Evolutionary conservation across 116 monocot genomes (phyloP).

Genomic region (Papilionanthe hybrid): DNA sequence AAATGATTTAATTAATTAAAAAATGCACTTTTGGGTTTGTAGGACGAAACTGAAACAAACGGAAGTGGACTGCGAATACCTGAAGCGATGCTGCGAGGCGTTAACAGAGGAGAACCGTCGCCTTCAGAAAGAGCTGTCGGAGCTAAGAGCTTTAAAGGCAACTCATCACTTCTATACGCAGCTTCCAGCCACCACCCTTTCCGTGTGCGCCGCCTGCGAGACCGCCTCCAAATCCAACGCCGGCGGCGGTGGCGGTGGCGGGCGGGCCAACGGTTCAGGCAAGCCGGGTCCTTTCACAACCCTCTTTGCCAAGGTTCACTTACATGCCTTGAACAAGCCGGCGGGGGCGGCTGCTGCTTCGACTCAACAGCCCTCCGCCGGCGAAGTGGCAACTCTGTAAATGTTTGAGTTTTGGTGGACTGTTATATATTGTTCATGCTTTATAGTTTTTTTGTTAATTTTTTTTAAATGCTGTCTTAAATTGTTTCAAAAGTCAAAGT

Average conservation of each 20-base stretch:
- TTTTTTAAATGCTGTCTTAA: too few species aligned
- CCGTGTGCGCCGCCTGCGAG: conserved; percentile 41
- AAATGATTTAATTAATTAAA: too few species aligned
- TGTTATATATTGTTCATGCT: too few species aligned
- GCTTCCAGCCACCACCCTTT: conserved; percentile 39
- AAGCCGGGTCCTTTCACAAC: background rate
- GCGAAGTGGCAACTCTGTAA: background rate
- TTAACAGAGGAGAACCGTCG: conserved; percentile 29
- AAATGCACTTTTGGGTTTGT: background rate
- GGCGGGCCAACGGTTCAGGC: background rate
- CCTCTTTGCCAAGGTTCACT: background rate
- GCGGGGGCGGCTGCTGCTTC: background rate
- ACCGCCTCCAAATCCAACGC: conserved; percentile 12
- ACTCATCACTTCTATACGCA: conserved; percentile 31
- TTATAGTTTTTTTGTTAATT: too few species aligned
- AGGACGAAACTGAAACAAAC: conserved; percentile 36
- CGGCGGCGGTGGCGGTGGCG: background rate
- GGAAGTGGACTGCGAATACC: conserved; percentile 36
- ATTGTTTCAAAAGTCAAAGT: too few species aligned
- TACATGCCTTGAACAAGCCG: background rate
- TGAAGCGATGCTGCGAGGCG: conserved; percentile 33
- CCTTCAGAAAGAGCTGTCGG: conserved; percentile 35
- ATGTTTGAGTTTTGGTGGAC: background rate
- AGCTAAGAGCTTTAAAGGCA: conserved; percentile 21
- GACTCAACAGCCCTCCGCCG: background rate